Evolutionary conservation across 768 basidiomycete genomes (phyloP), one percentile per base, ranked within the genome.

Genomic region (Tylopilus intermedius): DNA sequence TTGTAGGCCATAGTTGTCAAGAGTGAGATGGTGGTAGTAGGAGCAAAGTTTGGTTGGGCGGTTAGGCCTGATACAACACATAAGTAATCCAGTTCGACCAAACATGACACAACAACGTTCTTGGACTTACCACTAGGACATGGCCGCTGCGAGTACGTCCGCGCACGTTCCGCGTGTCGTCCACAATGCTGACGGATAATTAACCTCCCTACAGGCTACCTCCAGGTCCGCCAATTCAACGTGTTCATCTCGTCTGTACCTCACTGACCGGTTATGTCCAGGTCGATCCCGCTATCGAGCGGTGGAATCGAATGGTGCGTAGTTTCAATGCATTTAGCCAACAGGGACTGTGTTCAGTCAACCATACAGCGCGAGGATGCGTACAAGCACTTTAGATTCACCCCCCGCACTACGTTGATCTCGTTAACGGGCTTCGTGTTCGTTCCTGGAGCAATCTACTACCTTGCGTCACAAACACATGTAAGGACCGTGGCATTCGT

Each of bases 341-440:
- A 21, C 40, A 42, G 27, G 11, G 8, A 15, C 37, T 4, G 18
- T 40, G 33, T 33, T 56, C 32, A 50, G 33, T 44, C 42, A 32
- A 26, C 3, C 18, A 2, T 38, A 43, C 53, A 94, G 91, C 84
- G 92, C 39, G 91, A 94, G 67, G 78, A 83, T 57, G 88, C 82
- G n/a, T 90, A 92, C 70, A 75, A 86, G 64, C 77, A 83, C 64
- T 95, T 94, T 70, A 80, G 80, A 37, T 92, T 90, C 76, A 94
- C 89, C 33, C 79, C 72, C 27, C 73, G 79, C 51, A 82, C 85
- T 22, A 78, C 86, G 26, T 75, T 84, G 61, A 79, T 83, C 41
- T 62, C 78, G 37, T 54, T 90, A 21, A 71, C 82, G 11, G 88
- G 87, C 33, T 74, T 86, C 59, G 69, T 86, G 22, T 69, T 88